These are phyloP conservation scores for Albatrellus sp. DNA, from an alignment of 1,284 basidiomycete species.

Conservation along the genomic window DNA sequence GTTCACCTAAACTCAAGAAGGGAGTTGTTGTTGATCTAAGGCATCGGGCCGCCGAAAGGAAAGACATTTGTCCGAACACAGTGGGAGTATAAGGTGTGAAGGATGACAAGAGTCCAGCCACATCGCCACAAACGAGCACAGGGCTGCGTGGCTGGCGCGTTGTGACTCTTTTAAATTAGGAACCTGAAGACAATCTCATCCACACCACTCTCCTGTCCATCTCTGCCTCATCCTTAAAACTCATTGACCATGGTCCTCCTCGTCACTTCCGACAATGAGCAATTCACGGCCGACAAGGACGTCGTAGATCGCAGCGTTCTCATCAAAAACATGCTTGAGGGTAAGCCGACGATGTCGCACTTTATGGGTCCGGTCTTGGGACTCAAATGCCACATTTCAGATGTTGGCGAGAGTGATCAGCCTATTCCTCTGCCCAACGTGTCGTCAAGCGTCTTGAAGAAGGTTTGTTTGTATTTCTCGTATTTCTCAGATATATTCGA, in stretches of 20 bases:
- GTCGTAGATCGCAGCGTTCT: slow-evolving; percentile 92
- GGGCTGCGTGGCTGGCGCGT: background rate
- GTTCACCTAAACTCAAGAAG: slow-evolving; percentile 37
- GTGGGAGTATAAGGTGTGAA: background rate
- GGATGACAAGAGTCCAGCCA: too few relatives aligned
- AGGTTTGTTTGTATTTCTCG: slow-evolving; percentile 38
- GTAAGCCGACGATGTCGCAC: slow-evolving; percentile 28
- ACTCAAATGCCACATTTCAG: slow-evolving; percentile 27
- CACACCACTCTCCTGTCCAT: slow-evolving; percentile 2
- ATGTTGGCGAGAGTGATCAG: slow-evolving; percentile 80
- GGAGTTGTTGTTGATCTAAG: slow-evolving; percentile 25
- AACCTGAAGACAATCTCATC: background rate
- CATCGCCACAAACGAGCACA: too few relatives aligned
- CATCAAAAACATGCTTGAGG: slow-evolving; percentile 99
- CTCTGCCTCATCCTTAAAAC: slow-evolving; percentile 7
- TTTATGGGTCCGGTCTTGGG: background rate
- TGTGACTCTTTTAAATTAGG: background rate
- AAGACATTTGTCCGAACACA: slow-evolving; percentile 25
- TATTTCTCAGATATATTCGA: slow-evolving; percentile 1
- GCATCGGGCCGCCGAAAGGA: slow-evolving; percentile 26
- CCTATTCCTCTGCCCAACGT: slow-evolving; percentile 97
- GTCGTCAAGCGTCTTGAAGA: slow-evolving; percentile 91
- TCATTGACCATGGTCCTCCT: slow-evolving; percentile 16
- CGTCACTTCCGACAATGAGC: slow-evolving; percentile 91
- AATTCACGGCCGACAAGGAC: slow-evolving; percentile 88